Conservation (phyloP, 768 basidiomycete species). For the Tylopilus balloui region DNA sequence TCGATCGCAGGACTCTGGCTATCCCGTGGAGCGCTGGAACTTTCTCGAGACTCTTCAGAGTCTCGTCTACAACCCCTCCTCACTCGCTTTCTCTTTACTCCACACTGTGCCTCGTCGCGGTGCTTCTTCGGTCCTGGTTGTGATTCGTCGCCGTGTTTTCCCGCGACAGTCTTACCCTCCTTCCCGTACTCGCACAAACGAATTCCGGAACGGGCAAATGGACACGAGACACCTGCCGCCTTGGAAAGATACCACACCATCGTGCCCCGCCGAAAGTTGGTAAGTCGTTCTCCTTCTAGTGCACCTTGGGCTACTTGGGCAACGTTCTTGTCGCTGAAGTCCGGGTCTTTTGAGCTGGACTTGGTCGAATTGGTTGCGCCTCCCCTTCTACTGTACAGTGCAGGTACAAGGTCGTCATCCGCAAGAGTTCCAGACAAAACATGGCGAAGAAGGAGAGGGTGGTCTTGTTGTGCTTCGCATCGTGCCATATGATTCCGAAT, state of each 20-base stretch:
- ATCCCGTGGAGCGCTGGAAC: conserved; percentile 10
- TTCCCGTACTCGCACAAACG: conserved; percentile 64
- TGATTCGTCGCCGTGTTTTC: conserved; percentile 24
- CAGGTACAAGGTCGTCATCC: conserved; percentile 72
- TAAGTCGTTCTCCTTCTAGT: conserved; percentile 38
- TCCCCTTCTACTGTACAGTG: conserved; percentile 64
- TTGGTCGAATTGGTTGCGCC: conserved; percentile 50
- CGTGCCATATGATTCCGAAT: conserved; percentile 69
- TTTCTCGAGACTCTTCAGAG: conserved; percentile 14
- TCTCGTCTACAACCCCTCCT: conserved; percentile 29
- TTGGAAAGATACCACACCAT: conserved; percentile 78
- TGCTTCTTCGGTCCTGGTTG: conserved; percentile 44
- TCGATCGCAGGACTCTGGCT: conserved; percentile 24
- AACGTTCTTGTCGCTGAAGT: conserved; percentile 26
- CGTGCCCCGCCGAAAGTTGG: conserved; percentile 75
- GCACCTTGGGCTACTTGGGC: not conserved
- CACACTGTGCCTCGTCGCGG: conserved; percentile 36
- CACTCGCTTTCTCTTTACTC: conserved; percentile 44
- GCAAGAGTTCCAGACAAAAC: conserved; percentile 63
- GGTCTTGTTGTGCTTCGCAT: conserved; percentile 66
- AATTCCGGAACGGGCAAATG: conserved; percentile 71
- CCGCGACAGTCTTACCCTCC: conserved; percentile 35
- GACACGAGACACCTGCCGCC: conserved; percentile 71
- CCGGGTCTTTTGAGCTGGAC: conserved; percentile 13
- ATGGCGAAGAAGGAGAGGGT: conserved; percentile 70